Conservation (phyloP, 306 rosid species). For the Quercus variabilis region DNA sequence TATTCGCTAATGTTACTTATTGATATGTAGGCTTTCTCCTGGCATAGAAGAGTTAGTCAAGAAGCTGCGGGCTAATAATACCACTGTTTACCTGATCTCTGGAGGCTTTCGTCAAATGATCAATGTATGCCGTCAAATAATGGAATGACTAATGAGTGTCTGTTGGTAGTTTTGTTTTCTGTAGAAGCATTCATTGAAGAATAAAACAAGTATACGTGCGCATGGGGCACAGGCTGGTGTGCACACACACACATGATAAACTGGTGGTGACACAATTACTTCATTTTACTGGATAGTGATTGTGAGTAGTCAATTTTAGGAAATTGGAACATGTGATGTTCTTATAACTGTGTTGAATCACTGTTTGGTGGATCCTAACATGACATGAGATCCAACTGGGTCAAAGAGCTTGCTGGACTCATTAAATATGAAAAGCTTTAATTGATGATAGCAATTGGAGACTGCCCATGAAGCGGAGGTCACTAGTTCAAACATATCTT, state of each 20-base stretch:
- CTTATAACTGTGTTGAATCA: background rate
- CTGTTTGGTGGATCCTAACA: background rate
- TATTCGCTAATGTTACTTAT: slow-evolving; percentile 8
- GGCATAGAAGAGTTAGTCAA: slow-evolving; percentile 76
- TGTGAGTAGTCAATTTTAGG: background rate
- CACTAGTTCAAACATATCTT: too few species aligned
- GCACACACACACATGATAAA: background rate
- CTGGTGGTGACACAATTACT: background rate
- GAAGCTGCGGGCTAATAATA: slow-evolving; percentile 61
- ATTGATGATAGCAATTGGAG: background rate
- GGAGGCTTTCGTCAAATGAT: slow-evolving; percentile 99
- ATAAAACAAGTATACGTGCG: too few species aligned
- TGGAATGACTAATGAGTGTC: background rate
- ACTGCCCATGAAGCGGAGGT: too few species aligned
- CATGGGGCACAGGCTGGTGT: too few species aligned
- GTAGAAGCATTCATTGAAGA: background rate
- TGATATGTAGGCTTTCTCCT: slow-evolving; percentile 71
- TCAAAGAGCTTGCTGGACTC: background rate
- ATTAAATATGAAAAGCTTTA: background rate
- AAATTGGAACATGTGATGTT: background rate
- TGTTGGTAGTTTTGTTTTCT: background rate
- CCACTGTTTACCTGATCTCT: slow-evolving; percentile 69
- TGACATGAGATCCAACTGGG: background rate
- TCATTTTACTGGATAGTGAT: background rate
- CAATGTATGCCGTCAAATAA: slow-evolving; percentile 48